Evolutionary conservation across 805 yeast species (phyloP), one percentile per base, ranked within the genome.

Genomic region (Ogataea nitratoaversa): DNA sequence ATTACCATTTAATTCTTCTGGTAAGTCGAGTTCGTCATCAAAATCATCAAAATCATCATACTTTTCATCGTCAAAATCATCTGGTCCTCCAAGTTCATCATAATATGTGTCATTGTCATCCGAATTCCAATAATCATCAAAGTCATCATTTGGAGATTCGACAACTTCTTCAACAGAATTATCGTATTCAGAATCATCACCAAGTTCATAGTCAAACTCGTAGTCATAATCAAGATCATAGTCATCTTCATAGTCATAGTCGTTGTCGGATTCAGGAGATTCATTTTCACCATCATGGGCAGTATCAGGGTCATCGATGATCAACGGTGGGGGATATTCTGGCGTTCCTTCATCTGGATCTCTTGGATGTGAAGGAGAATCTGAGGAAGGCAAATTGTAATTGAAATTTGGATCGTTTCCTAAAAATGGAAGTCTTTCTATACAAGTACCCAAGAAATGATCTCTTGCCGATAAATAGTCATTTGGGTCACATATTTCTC

Each of bases 361-460:
- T n/a, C n/a, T n/a, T n/a, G n/a, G n/a, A n/a, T n/a, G n/a, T n/a
- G n/a, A n/a, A n/a, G n/a, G n/a, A n/a, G n/a, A n/a, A n/a, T n/a
- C n/a, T n/a, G 9, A 8, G n/a, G 29, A 13, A 13, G n/a, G 37
- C 20, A 55, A 30, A 8, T 49, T 36, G 18, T 44, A 38, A 40
- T 56, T 55, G 45, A 30, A 54, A 32, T 52, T 41, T 2, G 57
- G 52, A 37, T 55, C 52, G 25, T 47, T 36, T 4, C 40, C 44
- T 25, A 54, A 40, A 8, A 36, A 42, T 3, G 58, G 54, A 7
- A 60, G 44, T 22, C 65, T 65, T 52, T 71, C 77, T 38, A 66
- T 46, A 40, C 77, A 73, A 5, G 74, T 68, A 2, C 77, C 78
- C 36, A 64, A 47, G 43, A 50, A 72, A 52, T 74, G 79, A 46